Percentiles rank a stretch among this genome's conserved stretches.
Evolutionary conservation across 768 basidiomycete species (phyloP).

Genomic region (Leucocoprinus leucothites): DNA sequence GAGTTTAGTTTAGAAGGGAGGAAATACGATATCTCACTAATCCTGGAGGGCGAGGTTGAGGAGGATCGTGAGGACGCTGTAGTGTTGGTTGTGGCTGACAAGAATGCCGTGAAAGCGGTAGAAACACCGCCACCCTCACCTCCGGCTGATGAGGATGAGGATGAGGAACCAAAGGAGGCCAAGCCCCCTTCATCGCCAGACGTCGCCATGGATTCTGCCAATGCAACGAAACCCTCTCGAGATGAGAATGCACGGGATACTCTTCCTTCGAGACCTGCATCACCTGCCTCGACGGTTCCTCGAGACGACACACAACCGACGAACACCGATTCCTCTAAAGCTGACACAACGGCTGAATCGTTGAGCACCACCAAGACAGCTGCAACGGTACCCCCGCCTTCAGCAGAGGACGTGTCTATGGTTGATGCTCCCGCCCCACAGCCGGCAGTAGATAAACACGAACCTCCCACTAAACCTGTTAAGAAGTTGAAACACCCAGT

Average conservation of each 20-base stretch:
- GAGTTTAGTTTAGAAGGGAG: constrained; percentile 11
- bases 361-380: not conserved
- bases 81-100: constrained; percentile 12
- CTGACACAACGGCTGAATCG: not conserved
- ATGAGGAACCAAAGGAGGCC: constrained; percentile 1
- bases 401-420: constrained; percentile 9
- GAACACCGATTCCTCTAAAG: constrained; percentile 6
- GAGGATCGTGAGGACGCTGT: constrained; percentile 22
- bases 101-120: constrained; percentile 3
- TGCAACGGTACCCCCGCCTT: constrained; percentile 7
- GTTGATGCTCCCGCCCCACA: not conserved
- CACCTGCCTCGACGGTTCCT: not conserved
- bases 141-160: not conserved
- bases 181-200: not conserved
- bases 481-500: constrained; percentile 19
- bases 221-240: not conserved
- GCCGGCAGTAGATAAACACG: constrained; percentile 10
- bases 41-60: constrained; percentile 31
- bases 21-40: constrained; percentile 35
- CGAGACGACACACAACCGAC: not conserved
- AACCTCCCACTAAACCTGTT: constrained; percentile 11
- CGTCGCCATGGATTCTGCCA: not conserved
- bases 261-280: not conserved
- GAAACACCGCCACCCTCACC: constrained; percentile 8
- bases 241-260: not conserved